Percentiles rank a stretch among this genome's conserved stretches.
Conservation (phyloP, 805 yeast species). For the Candida maltosa region DNA sequence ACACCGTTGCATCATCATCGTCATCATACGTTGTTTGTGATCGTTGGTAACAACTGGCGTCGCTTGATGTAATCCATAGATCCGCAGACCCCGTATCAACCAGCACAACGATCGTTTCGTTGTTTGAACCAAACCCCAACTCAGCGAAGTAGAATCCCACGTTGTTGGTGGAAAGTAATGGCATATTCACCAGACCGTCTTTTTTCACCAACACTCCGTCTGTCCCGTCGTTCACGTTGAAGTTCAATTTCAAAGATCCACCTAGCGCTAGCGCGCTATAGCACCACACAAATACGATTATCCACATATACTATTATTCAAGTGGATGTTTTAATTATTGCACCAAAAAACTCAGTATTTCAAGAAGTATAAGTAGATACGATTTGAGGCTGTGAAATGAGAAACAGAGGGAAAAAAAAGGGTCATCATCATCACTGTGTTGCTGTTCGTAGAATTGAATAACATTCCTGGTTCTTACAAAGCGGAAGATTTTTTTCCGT, state of each 20-base stretch:
- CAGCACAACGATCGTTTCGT: constrained; percentile 25
- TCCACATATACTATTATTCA: too few relatives aligned
- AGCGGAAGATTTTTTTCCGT: too few relatives aligned
- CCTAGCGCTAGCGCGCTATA: too few relatives aligned
- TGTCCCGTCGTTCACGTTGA: constrained; percentile 7
- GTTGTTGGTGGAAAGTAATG: constrained; percentile 18
- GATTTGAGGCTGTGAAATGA: too few relatives aligned
- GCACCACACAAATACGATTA: too few relatives aligned
- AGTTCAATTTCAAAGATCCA: constrained; percentile 6
- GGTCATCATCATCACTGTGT: too few relatives aligned
- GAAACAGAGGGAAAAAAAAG: too few relatives aligned
- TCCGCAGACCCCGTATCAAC: constrained; percentile 44
- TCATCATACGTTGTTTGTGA: neutral
- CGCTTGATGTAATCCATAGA: constrained; percentile 38
- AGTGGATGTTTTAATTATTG: too few relatives aligned
- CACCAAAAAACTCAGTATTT: too few relatives aligned
- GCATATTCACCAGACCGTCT: constrained; percentile 16
- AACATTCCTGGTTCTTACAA: too few relatives aligned
- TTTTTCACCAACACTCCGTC: constrained; percentile 14
- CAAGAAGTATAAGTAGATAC: too few relatives aligned
- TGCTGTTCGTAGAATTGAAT: too few relatives aligned
- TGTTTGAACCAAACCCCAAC: constrained; percentile 27
- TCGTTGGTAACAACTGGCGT: constrained; percentile 17
- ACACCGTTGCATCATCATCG: neutral
- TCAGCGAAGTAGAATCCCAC: constrained; percentile 27